phyloP scores from a whole-genome alignment of 805 yeast species.

The Brettanomyces anomalus region DNA sequence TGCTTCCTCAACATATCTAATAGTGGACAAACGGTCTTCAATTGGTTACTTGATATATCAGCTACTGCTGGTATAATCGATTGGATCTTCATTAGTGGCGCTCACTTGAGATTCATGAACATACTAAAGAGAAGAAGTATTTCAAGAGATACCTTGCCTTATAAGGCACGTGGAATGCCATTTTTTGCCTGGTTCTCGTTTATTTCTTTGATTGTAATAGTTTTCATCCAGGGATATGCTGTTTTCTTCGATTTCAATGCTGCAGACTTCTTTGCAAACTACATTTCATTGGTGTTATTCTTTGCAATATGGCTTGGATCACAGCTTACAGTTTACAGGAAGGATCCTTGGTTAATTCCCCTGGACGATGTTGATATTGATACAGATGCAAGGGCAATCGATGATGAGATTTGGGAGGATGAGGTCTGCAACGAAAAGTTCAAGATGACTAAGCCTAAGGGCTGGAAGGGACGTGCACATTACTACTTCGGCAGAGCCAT shows the following conservation, averaged over 20 bases:
- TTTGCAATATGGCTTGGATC: slow-evolving; percentile 41
- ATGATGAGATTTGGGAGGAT: slow-evolving; percentile 49
- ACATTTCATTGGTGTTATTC: slow-evolving; percentile 59
- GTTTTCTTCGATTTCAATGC: slow-evolving; percentile 51
- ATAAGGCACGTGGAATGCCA: slow-evolving; percentile 67
- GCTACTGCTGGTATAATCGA: slow-evolving; percentile 67
- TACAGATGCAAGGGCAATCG: slow-evolving; percentile 12
- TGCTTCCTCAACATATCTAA: slow-evolving; percentile 48
- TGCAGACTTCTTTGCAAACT: slow-evolving; percentile 56
- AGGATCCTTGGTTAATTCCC: slow-evolving; percentile 36
- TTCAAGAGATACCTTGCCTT: slow-evolving; percentile 62
- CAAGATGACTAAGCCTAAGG: not conserved
- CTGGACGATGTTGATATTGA: slow-evolving; percentile 49
- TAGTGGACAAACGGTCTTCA: slow-evolving; percentile 49
- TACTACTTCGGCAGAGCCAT: not conserved
- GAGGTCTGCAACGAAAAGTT: slow-evolving; percentile 11
- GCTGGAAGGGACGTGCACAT: not conserved
- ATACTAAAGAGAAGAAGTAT: slow-evolving; percentile 54
- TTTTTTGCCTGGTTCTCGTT: slow-evolving; percentile 55
- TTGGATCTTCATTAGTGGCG: slow-evolving; percentile 53
- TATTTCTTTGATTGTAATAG: slow-evolving; percentile 43
- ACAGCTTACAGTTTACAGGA: slow-evolving; percentile 42
- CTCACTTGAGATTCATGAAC: slow-evolving; percentile 61
- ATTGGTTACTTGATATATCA: slow-evolving; percentile 64
- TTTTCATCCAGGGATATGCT: slow-evolving; percentile 64